Base-by-base conservation (phyloP, 257 asterid genomes). In the Nicotiana sylvestris region DNA sequence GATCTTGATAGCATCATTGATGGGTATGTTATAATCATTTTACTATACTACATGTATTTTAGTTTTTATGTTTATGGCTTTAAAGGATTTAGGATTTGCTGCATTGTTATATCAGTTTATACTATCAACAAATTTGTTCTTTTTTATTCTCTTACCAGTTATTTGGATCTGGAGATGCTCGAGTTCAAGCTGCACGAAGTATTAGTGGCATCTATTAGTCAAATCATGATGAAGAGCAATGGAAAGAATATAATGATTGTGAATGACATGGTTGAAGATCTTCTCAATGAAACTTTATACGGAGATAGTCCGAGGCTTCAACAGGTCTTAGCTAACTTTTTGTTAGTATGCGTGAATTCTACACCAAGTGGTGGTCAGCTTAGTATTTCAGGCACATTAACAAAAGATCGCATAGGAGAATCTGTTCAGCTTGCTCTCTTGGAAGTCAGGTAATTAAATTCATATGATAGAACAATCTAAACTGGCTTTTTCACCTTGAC, bases 291-390 rank as follows among this genome's bases (percentile, higher is more conserved):
- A 80, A 92, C 92, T 32, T 88, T 96, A 5, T 93, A 87, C 18
- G 98, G 98, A 21, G 99, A 96, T 82, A 84, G 97, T 72, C 81
- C 91, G 84, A 90, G 99, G 86, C 98, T 96, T 83, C 99, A 96
- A 85, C 99, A 96, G 87, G 90, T 93, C 53, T 68, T 96, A 37
- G 97, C 99, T 2, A 90, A 97, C 68, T 94, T 91, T 86, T 85
- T 96, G 87, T 87, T 90, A 25, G 68, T 85, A 18, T 86, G 96
- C 0, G 94, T 94, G 72, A 88, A 91, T 60, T 89, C 60, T 86
- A 91, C 94, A 3, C 97, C 97, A 1, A 93, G 76, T 27, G 93
- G 95, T 51, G 98, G 99, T 65, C 97, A 88, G 85, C 89, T 96
- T 57, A 87, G 86, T 3, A 74, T 94, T 83, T 87, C 95, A 3